phyloP scores from a whole-genome alignment of 257 asterid species.

The Jasminum sambac region DNA sequence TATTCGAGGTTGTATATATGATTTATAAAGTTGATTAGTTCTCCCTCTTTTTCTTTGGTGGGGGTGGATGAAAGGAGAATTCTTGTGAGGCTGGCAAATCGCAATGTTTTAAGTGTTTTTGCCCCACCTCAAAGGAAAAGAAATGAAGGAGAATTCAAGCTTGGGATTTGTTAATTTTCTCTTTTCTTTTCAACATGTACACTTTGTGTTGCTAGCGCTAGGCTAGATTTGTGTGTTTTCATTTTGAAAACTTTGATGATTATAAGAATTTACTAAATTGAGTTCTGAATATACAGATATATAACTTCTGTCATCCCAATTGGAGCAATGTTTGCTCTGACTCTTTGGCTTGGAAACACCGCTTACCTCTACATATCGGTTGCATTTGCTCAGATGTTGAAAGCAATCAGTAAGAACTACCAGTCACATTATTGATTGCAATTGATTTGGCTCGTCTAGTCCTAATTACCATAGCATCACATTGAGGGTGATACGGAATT shows the following conservation, averaged over 20 bases:
- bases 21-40: background rate
- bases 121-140: background rate
- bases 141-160: background rate
- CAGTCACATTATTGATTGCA: slow-evolving; percentile 10
- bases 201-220: slow-evolving; percentile 6
- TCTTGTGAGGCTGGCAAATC: background rate
- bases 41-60: too few species aligned
- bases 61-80: too few species aligned
- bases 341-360: slow-evolving; percentile 99
- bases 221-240: background rate
- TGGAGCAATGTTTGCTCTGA: slow-evolving; percentile 98
- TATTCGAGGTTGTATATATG: slow-evolving; percentile 6
- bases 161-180: background rate
- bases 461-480: slow-evolving; percentile 1
- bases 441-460: slow-evolving; percentile 7
- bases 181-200: background rate
- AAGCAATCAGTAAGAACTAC: slow-evolving; percentile 84
- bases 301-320: slow-evolving; percentile 82
- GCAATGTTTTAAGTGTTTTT: background rate
- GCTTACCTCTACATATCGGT: slow-evolving; percentile 98
- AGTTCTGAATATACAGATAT: slow-evolving; percentile 56
- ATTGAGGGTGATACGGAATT: too few species aligned
- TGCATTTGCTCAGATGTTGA: slow-evolving; percentile 97
- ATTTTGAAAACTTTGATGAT: slow-evolving; percentile 1
- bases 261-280: slow-evolving; percentile 8